Conservation (phyloP, 2,329 filamentous ascomycete species). For the Setomelanomma holmii region DNA sequence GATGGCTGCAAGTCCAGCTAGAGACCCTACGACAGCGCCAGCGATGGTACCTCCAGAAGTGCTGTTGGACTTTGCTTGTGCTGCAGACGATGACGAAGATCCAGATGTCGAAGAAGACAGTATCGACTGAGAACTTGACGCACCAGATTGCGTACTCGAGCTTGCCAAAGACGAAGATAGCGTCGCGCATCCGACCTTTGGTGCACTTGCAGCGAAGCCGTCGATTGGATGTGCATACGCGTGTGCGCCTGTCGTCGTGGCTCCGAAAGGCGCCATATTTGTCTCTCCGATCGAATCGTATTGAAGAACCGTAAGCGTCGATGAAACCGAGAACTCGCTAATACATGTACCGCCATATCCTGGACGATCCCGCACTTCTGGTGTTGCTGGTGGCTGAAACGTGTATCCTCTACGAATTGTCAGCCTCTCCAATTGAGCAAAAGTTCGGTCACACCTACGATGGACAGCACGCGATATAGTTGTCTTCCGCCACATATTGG, state of each 20-base stretch:
- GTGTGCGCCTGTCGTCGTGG: constrained; percentile 16
- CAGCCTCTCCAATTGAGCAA: background rate
- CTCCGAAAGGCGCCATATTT: constrained; percentile 13
- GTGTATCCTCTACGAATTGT: constrained; percentile 19
- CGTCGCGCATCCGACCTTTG: constrained; percentile 20
- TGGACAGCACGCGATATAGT: constrained; percentile 40
- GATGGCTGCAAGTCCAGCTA: constrained; percentile 21
- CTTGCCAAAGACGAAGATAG: constrained; percentile 1
- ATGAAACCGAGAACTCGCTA: constrained; percentile 23
- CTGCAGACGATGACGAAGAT: background rate
- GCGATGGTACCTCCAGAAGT: constrained; percentile 24
- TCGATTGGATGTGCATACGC: constrained; percentile 39
- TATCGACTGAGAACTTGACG: background rate
- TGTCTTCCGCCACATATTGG: constrained; percentile 18
- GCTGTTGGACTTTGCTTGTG: background rate
- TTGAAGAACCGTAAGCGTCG: constrained; percentile 21
- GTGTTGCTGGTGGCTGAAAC: constrained; percentile 22
- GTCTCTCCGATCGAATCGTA: constrained; percentile 25
- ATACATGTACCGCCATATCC: constrained; percentile 37
- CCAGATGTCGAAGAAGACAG: background rate
- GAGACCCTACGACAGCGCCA: constrained; percentile 24
- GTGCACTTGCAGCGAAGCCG: constrained; percentile 25
- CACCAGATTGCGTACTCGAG: background rate
- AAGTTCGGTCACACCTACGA: constrained; percentile 16
- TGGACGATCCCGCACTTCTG: constrained; percentile 24